Base-by-base conservation (phyloP, 164 flowering plant genomes). In the Platanus orientalis region DNA sequence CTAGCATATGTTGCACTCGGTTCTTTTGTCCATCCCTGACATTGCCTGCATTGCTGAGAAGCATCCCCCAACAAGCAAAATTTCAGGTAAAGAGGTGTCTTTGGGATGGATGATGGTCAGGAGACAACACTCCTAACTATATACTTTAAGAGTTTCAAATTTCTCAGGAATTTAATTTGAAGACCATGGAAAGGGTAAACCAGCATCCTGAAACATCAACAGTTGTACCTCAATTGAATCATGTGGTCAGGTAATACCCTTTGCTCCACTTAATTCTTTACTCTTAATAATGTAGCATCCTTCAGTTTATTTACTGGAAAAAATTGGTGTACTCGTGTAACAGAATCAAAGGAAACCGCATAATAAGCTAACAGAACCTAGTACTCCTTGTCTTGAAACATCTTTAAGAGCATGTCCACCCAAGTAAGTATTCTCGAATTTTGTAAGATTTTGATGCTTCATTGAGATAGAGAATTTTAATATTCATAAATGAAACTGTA, bases 111-210 rank as follows among this genome's bases (percentile, higher is more conserved):
- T n/a, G n/a, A n/a, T 96, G 91, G 91, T 75, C 86, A 83, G 90
- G 98, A 89, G 73, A 74, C 39, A 13, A 34, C 7, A 34, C 10
- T 34, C 10, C 10, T 5, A 34, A 34, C 5, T 34, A 34, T 34
- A 34, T 34, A 34, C n/a, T 6, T 36, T 58, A 58, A 54, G 16
- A 42, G 20, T 7, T 58, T 45, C 30, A 27, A 48, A 45, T 54
- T 26, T 2, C 24, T 42, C 80, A 94, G 94, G 97, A 94, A 68
- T 94, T 94, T 65, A 97, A 86, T 72, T 69, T 94, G 65, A 80
- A 88, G 73, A 94, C 99, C n/a, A 81, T 64, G 83, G 83, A 80
- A 36, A 89, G 99, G 70, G 96, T 93, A 53, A 80, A 69, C 63
- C 84, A 84, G 58, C 71, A 83, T 73, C 79, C 79, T 48, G 97